A percentile compares a stretch with the other conserved stretches of the same genome.
These are phyloP conservation scores for Didymella pinodella DNA, from an alignment of 2,329 filamentous ascomycete species.

Conservation along the genomic window DNA sequence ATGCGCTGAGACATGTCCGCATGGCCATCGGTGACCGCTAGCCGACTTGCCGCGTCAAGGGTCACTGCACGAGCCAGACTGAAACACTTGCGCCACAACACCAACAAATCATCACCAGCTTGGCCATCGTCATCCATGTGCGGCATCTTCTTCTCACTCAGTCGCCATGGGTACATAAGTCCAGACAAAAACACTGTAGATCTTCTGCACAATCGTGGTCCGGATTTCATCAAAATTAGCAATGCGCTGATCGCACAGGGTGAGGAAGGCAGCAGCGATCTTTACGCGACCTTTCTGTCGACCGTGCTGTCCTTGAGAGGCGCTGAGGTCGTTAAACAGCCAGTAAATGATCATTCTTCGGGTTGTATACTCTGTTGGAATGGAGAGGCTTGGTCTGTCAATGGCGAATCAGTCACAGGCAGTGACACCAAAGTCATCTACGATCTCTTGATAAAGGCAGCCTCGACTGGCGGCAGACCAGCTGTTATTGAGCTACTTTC, in stretches of 20 bases:
- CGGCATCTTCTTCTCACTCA: slow-evolving; percentile 63
- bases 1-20: slow-evolving; percentile 23
- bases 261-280: background rate
- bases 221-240: slow-evolving; percentile 38
- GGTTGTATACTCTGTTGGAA: slow-evolving; percentile 91
- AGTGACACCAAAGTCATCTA: slow-evolving; percentile 83
- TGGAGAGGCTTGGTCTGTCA: slow-evolving; percentile 89
- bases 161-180: slow-evolving; percentile 33
- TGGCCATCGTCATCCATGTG: slow-evolving; percentile 38
- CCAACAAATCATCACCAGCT: slow-evolving; percentile 22
- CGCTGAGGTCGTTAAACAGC: slow-evolving; percentile 73
- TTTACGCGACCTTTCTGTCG: slow-evolving; percentile 72
- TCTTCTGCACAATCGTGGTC: slow-evolving; percentile 46
- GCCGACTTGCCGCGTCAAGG: slow-evolving; percentile 25
- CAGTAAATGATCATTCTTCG: slow-evolving; percentile 66
- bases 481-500: slow-evolving; percentile 37
- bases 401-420: slow-evolving; percentile 64
- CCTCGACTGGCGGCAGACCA: slow-evolving; percentile 13
- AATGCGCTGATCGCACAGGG: slow-evolving; percentile 24
- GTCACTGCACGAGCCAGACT: slow-evolving; percentile 9
- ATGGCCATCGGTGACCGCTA: slow-evolving; percentile 31
- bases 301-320: slow-evolving; percentile 93
- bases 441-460: slow-evolving; percentile 58
- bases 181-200: slow-evolving; percentile 36
- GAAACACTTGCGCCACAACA: slow-evolving; percentile 19